These are phyloP conservation scores for Gloeopeniophorella convolvens DNA, from an alignment of 768 basidiomycete species.

Conservation along the genomic window DNA sequence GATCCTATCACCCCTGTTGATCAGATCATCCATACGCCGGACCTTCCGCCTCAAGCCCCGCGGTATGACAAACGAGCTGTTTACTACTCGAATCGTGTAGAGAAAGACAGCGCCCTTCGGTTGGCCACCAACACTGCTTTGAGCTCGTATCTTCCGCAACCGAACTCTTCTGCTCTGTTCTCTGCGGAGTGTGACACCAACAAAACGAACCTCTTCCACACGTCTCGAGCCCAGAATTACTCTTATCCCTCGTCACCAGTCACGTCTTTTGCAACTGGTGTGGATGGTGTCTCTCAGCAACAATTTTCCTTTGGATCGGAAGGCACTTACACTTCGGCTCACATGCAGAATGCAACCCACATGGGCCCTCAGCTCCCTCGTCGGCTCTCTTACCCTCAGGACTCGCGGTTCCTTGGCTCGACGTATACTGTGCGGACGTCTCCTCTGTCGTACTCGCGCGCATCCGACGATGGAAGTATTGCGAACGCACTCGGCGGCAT, in stretches of 20 bases:
- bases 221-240: conserved; percentile 10
- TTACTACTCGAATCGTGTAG: background rate
- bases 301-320: conserved; percentile 4
- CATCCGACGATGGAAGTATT: conserved; percentile 10
- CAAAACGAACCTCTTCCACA: conserved; percentile 8
- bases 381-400: conserved; percentile 17
- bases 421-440: conserved; percentile 1
- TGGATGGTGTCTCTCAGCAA: background rate
- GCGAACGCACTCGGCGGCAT: conserved; percentile 5
- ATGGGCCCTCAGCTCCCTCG: conserved; percentile 11
- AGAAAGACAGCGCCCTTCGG: conserved; percentile 4
- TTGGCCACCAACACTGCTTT: background rate
- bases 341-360: conserved; percentile 3
- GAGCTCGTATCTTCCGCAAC: background rate
- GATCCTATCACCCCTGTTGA: conserved; percentile 25
- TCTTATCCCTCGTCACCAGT: conserved; percentile 15
- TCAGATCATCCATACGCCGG: conserved; percentile 27
- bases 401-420: background rate
- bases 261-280: background rate
- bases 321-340: background rate
- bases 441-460: background rate
- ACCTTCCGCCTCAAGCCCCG: conserved; percentile 24
- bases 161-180: background rate
- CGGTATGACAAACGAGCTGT: conserved; percentile 15
- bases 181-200: background rate